Conservation (phyloP, 1,284 basidiomycete species). For the Tilletia horrida region DNA sequence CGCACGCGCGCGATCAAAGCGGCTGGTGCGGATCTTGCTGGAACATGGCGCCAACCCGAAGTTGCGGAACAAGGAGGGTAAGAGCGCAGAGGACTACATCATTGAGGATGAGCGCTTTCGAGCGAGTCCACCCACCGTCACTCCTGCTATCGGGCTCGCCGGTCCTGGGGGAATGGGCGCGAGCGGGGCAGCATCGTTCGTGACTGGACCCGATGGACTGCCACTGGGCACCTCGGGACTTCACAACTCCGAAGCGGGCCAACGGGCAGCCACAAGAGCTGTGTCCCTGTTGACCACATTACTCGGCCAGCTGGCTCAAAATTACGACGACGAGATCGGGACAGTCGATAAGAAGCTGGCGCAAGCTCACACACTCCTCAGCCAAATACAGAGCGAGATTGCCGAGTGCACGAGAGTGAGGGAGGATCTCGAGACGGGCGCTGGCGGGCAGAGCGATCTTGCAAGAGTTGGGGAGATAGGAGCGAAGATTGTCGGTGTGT, state of each 20-base stretch:
- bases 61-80: slow-evolving; percentile 88
- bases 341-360: slow-evolving; percentile 87
- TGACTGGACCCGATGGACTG: slow-evolving; percentile 25
- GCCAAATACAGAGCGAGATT: slow-evolving; percentile 87
- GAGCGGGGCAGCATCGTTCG: slow-evolving; percentile 28
- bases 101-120: slow-evolving; percentile 96
- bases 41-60: slow-evolving; percentile 97
- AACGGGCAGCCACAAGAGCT: slow-evolving; percentile 72
- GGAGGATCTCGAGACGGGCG: slow-evolving; percentile 61
- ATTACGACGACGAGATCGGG: slow-evolving; percentile 86
- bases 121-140: slow-evolving; percentile 66
- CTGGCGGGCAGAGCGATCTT: slow-evolving; percentile 65
- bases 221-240: slow-evolving; percentile 53
- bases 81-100: slow-evolving; percentile 98
- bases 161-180: slow-evolving; percentile 16
- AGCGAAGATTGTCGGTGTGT: slow-evolving; percentile 63
- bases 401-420: slow-evolving; percentile 78
- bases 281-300: slow-evolving; percentile 78
- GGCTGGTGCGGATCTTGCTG: slow-evolving; percentile 91
- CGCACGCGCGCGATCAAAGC: slow-evolving; percentile 89
- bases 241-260: slow-evolving; percentile 81
- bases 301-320: slow-evolving; percentile 83
- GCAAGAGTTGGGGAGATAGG: slow-evolving; percentile 65
- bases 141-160: slow-evolving; percentile 24
- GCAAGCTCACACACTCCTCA: slow-evolving; percentile 82